Conservation (phyloP, 768 basidiomycete species). For the Russula sp. region DNA sequence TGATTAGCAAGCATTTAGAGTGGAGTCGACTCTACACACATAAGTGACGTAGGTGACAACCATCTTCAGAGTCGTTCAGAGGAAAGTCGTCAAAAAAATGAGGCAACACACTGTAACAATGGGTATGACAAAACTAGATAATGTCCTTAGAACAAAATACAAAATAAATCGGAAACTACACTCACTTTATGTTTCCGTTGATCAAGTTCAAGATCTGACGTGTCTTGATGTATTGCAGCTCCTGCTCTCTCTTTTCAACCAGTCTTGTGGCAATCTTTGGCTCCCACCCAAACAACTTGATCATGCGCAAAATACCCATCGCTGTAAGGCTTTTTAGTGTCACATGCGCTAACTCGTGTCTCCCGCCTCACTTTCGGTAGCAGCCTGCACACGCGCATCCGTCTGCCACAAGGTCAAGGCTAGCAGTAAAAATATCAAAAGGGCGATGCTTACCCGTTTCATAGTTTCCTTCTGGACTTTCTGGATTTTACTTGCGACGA, state of each 20-base stretch:
- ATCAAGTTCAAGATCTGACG: slow-evolving; percentile 33
- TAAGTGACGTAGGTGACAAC: slow-evolving; percentile 34
- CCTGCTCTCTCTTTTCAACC: slow-evolving; percentile 35
- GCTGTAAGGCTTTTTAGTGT: slow-evolving; percentile 24
- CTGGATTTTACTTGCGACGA: slow-evolving; percentile 35
- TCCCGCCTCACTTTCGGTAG: slow-evolving; percentile 36
- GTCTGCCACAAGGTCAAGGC: slow-evolving; percentile 29
- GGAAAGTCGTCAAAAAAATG: neutral
- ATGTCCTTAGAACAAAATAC: neutral
- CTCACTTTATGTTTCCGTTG: slow-evolving; percentile 32
- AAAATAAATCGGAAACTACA: neutral
- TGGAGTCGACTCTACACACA: neutral
- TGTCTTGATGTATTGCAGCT: slow-evolving; percentile 34
- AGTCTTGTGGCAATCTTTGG: slow-evolving; percentile 37
- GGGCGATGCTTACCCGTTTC: slow-evolving; percentile 31
- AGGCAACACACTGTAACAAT: slow-evolving; percentile 30
- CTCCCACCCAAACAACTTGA: slow-evolving; percentile 63
- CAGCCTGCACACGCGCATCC: slow-evolving; percentile 41
- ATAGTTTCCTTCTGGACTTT: slow-evolving; percentile 36
- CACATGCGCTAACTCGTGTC: neutral
- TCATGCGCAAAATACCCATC: slow-evolving; percentile 39
- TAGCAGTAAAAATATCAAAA: neutral
- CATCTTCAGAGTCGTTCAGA: slow-evolving; percentile 27
- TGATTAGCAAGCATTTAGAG: neutral
- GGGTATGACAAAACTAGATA: slow-evolving; percentile 34